A percentile compares a stretch with the other conserved stretches of the same genome.
Evolutionary conservation across 2,329 filamentous ascomycete genomes (phyloP).

Genomic region (Colletotrichum acutatum): DNA sequence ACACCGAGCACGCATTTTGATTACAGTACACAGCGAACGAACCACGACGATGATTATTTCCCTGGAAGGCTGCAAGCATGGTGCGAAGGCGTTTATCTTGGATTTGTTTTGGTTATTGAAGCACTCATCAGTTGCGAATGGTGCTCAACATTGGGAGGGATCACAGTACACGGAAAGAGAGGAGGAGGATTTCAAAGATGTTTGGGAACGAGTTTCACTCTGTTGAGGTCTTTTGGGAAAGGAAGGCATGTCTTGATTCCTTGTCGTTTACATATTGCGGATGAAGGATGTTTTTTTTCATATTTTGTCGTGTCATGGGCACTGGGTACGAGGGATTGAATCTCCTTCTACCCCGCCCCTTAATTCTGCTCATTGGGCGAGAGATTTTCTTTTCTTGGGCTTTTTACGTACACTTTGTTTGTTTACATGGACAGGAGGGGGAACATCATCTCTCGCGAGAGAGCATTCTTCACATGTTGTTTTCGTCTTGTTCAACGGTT

Average conservation of each 20-base stretch:
- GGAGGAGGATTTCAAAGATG: neutral
- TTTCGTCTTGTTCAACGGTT: neutral
- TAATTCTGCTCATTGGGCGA: neutral
- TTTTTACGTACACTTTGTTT: neutral
- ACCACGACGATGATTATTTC: conserved; percentile 1
- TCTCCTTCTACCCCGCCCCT: too few species aligned
- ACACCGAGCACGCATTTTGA: too few species aligned
- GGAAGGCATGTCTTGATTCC: too few species aligned
- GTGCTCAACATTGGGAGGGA: neutral
- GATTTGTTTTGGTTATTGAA: neutral
- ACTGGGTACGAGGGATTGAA: neutral
- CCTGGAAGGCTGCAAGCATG: neutral
- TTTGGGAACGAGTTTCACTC: too few species aligned
- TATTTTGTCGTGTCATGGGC: neutral
- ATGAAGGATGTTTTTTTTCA: neutral
- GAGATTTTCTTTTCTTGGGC: neutral
- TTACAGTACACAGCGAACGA: neutral
- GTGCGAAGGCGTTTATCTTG: conserved; percentile 1
- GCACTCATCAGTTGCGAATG: neutral
- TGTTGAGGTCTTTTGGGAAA: too few species aligned
- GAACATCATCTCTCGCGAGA: conserved; percentile 22
- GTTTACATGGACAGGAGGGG: conserved; percentile 3
- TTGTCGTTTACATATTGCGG: too few species aligned
- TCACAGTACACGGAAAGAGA: conserved; percentile 10
- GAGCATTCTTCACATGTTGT: neutral